A percentile compares a stretch with the other conserved stretches of the same genome.
Conservation (phyloP, 1,284 basidiomycete genomes). For the Marasmius fiardii region DNA sequence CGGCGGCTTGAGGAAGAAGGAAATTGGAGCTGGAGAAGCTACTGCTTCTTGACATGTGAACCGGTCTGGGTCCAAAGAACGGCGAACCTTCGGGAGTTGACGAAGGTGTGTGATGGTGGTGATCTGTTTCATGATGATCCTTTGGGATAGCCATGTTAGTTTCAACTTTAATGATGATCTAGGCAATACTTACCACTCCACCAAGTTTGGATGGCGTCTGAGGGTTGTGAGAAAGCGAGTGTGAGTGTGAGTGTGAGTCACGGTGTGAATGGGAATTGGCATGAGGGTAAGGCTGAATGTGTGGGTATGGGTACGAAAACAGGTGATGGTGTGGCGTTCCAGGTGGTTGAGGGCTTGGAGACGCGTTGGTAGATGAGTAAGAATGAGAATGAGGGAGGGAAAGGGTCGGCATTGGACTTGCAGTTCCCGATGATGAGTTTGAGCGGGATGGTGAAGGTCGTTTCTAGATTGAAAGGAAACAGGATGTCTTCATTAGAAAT, state of each 20-base stretch:
- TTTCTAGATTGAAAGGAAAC: constrained; percentile 30
- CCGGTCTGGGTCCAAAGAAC: background rate
- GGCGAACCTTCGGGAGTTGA: background rate
- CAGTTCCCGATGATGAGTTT: constrained; percentile 36
- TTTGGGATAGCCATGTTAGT: background rate
- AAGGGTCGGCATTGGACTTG: constrained; percentile 28
- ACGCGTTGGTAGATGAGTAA: constrained; percentile 12
- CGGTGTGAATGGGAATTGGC: constrained; percentile 6
- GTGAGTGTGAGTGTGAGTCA: constrained; percentile 15
- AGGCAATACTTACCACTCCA: constrained; percentile 5
- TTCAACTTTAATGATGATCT: background rate
- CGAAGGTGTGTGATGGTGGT: background rate
- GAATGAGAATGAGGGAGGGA: constrained; percentile 24
- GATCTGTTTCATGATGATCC: background rate
- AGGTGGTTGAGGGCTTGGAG: constrained; percentile 17
- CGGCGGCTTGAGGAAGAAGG: background rate
- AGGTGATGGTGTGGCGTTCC: constrained; percentile 18
- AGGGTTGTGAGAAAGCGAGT: constrained; percentile 4
- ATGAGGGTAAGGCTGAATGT: constrained; percentile 15
- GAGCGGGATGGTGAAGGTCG: constrained; percentile 37
- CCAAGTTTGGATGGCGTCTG: constrained; percentile 12
- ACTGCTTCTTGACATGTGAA: background rate
- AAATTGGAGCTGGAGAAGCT: background rate
- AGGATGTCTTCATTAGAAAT: background rate
- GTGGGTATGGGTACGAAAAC: constrained; percentile 18